These are phyloP conservation scores for Rhizopus arrhizus DNA, from an alignment of 371 early-diverging fungal species.

Conservation along the genomic window DNA sequence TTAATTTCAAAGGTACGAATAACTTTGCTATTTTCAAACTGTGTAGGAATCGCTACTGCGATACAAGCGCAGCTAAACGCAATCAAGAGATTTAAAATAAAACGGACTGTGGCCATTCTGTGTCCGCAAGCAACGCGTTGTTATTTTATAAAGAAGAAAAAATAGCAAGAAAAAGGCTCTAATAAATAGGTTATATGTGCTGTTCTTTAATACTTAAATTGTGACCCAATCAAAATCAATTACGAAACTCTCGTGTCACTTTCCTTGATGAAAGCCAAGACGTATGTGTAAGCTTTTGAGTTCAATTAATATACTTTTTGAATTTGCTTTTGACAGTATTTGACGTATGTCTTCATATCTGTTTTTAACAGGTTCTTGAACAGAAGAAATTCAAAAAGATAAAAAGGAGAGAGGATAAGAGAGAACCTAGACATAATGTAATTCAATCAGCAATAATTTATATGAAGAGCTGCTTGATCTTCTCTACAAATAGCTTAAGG, in stretches of 20 bases:
- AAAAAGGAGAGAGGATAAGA: no score
- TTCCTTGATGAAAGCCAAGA: background rate
- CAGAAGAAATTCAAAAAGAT: no score
- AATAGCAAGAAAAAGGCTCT: background rate
- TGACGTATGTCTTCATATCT: background rate
- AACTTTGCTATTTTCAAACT: constrained; percentile 62
- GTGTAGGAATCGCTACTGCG: constrained; percentile 34
- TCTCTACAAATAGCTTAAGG: no score
- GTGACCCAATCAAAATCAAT: constrained; percentile 1
- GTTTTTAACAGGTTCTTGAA: no score
- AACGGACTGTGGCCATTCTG: constrained; percentile 15
- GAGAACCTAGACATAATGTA: no score
- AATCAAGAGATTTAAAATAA: constrained; percentile 15
- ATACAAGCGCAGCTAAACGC: constrained; percentile 18
- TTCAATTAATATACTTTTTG: background rate
- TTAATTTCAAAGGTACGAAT: constrained; percentile 69
- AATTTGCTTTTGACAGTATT: background rate
- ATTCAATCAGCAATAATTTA: no score
- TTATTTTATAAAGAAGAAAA: constrained; percentile 4
- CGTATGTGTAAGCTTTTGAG: background rate
- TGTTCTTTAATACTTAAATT: background rate
- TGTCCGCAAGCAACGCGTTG: background rate
- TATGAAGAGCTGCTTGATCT: no score
- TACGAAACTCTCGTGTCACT: background rate
- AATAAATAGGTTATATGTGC: constrained; percentile 3